Base-by-base conservation (phyloP, 2,329 filamentous ascomycete species). In the Graphium sp. region DNA sequence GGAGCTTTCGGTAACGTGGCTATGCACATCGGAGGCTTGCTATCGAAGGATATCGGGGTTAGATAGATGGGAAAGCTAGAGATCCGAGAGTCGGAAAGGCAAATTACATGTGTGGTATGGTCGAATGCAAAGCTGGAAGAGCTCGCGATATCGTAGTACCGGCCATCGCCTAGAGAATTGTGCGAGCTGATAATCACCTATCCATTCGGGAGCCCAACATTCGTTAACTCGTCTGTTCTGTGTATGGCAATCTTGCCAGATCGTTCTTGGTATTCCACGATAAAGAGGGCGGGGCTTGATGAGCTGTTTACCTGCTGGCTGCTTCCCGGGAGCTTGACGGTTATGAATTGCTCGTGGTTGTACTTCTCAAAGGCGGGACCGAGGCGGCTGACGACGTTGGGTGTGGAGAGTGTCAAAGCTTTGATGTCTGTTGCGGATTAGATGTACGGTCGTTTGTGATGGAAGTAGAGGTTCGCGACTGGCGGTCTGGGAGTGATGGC, bases 281-380 rank as follows among this genome's bases (percentile, higher is more conserved):
- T 10, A 5, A 10, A 16, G 13, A 22, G 7, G 18, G n/a, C 10
- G 13, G 13, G 17, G 11, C 11, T 10, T 5, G 10, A 16, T 21
- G 13, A 26, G 29, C 17, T 18, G 41, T 50, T 26, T 32, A 58
- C 55, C 31, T 47, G 43, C 50, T 83, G 74, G 51, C 73, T 87
- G 47, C 79, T 72, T 18, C 84, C 84, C 0, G 87, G 87, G 32
- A 98, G 69, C 63, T 91, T 93, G 36, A 82, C 76, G 11, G 84
- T 84, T 27, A 74, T 58, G 51, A 94, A 79, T 54, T 98, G 89
- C 53, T 85, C 78, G 55, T 98, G 87, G 44, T 95, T 94, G 66
- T 98, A 95, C 54, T 79, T 83, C 55, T 85, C 65, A 50, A 93
- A 91, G 1, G 89, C 84, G 1, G 84, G 80, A 6, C 65, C 68